Evolutionary conservation across 129 eudicot species (phyloP), one percentile per base, ranked within the genome.

Genomic region (Pulicaria dysenterica): DNA sequence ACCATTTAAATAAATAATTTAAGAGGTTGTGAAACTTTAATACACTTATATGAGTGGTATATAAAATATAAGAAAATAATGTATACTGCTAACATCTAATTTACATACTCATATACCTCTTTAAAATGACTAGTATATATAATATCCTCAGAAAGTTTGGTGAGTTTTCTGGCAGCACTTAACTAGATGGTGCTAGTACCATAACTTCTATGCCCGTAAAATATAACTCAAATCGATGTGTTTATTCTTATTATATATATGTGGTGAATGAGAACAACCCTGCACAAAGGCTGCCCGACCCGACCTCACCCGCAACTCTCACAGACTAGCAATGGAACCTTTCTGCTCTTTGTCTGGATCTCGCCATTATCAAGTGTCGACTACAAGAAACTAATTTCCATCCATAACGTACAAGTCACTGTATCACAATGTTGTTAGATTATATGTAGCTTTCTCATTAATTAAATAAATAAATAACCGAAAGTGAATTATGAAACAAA

Each of bases 261-360:
- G n/a, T 41, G 34, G 49, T 40, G 69, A 15, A 3, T 3, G 50
- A 63, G 15, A 60, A 63, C 19, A 10, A 60, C 67, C 4, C 3
- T 39, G 39, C 67, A 14, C 2, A 31, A 1, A 58, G 41, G 16
- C 42, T 59, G 37, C 41, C 50, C 69, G 41, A n/a, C 69, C 69
- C 69, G 15, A 63, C 48, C 48, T 2, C 31, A 24, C 31, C 31
- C 36, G 15, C 2, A 17, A 19, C 42, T 58, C 69, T 42, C 12
- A 64, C n/a, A 63, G 14, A 51, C 39, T 15, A 43, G 69, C 12
- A 8, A 36, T 7, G 50, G 51, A 62, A 62, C 67, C 67, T 40
- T 62, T 14, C 19, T 62, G 40, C 67, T 34, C 34, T 40, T 56
- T 24, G 7, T 24, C 6, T 56, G 17, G n/a, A 62, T 64, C 51